Evolutionary conservation across 805 yeast species (phyloP).

Genomic region (Metschnikowia shivogae): DNA sequence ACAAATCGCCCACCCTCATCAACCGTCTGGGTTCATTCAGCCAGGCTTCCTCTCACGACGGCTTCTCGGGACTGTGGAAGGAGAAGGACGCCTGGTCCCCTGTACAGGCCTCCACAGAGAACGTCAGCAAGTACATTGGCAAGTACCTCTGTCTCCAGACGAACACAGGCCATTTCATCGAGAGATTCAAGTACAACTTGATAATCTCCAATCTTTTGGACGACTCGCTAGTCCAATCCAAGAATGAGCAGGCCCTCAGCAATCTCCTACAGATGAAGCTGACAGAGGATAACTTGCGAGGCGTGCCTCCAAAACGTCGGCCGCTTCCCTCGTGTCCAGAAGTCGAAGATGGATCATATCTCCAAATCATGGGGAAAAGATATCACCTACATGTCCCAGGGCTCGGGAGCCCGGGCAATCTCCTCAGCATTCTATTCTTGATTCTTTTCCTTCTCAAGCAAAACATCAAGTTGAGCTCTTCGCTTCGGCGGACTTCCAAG

Average conservation of each 20-base stretch:
- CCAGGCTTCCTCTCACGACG: slow-evolving; percentile 2
- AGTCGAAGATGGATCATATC: slow-evolving; percentile 23
- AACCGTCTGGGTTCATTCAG: slow-evolving; percentile 6
- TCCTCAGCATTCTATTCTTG: slow-evolving; percentile 22
- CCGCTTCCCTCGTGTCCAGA: not conserved
- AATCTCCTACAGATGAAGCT: slow-evolving; percentile 11
- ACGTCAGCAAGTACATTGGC: slow-evolving; percentile 20
- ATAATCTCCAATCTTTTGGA: slow-evolving; percentile 37
- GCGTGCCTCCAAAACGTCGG: slow-evolving; percentile 1
- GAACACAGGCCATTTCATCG: slow-evolving; percentile 27
- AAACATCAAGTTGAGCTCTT: slow-evolving; percentile 3
- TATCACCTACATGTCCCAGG: slow-evolving; percentile 10
- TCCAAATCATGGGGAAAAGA: slow-evolving; percentile 13
- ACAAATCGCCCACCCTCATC: not conserved
- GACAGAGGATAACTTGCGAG: slow-evolving; percentile 1
- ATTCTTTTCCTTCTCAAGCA: slow-evolving; percentile 29
- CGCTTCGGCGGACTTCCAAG: slow-evolving; percentile 10
- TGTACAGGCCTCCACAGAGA: slow-evolving; percentile 12
- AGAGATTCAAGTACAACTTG: slow-evolving; percentile 38
- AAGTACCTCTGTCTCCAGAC: slow-evolving; percentile 23
- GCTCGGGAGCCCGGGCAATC: slow-evolving; percentile 7
- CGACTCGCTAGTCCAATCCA: slow-evolving; percentile 39
- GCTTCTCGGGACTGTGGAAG: not conserved
- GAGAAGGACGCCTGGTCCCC: not conserved
- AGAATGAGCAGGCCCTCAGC: slow-evolving; percentile 34